Evolutionary conservation across 2,329 filamentous ascomycete species (phyloP).

Genomic region (Pleoardoris graminearum): DNA sequence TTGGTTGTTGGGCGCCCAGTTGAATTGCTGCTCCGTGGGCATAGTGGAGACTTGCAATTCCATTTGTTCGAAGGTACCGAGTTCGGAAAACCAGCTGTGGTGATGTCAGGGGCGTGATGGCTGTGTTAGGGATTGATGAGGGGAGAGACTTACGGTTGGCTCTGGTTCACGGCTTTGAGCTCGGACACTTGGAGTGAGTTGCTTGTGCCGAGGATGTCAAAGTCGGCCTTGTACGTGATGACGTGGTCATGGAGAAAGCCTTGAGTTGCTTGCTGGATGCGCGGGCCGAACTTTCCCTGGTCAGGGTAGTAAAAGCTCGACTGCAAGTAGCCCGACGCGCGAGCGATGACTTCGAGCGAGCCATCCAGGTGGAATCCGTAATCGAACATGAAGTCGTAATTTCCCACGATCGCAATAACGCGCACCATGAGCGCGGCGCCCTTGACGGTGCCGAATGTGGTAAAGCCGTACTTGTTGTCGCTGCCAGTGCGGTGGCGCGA

Average conservation of each 20-base stretch:
- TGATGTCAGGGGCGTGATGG: too few relatives aligned
- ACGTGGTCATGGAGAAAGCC: conserved; percentile 46
- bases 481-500: conserved; percentile 36
- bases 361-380: conserved; percentile 36
- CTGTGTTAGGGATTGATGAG: too few relatives aligned
- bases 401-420: conserved; percentile 49
- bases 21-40: conserved; percentile 52
- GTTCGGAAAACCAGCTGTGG: conserved; percentile 44
- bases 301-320: conserved; percentile 38
- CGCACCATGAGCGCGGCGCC: conserved; percentile 41
- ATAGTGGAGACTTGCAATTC: conserved; percentile 36
- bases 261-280: conserved; percentile 44
- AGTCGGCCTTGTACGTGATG: conserved; percentile 48
- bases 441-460: conserved; percentile 34
- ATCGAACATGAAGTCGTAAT: conserved; percentile 33
- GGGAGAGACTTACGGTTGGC: too few relatives aligned
- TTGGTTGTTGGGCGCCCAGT: conserved; percentile 54
- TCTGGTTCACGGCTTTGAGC: conserved; percentile 27
- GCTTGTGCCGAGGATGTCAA: conserved; percentile 41
- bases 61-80: conserved; percentile 36
- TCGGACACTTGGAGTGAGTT: conserved; percentile 44
- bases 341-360: conserved; percentile 41
- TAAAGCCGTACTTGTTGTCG: conserved; percentile 29
- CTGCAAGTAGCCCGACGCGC: conserved; percentile 39
- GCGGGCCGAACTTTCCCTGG: conserved; percentile 43